Base-by-base conservation (phyloP, 306 rosid species). In the Cyclanthera cordifolia region DNA sequence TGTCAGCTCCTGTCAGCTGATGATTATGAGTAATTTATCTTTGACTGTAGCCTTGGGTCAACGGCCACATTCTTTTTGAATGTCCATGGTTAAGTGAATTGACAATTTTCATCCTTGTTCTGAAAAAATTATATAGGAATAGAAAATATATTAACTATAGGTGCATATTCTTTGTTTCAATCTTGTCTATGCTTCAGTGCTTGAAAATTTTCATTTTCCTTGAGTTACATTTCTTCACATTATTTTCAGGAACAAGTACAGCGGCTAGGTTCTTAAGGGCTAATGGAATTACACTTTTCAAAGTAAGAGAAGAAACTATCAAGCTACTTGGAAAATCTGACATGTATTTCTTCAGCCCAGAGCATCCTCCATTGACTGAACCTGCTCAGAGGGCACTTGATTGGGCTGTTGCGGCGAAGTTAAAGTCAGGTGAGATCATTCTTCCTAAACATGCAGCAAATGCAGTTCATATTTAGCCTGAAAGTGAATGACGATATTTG, bases 191-290 rank as follows among this genome's bases (percentile, higher is more conserved):
- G 54, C 53, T 1, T 45, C 37, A 64, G 0, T 43, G 53, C 70
- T 64, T 21, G 20, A 6, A 21, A 43, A 43, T 19, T 11, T 63
- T 65, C 47, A 24, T 43, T 65, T 65, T 65, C 45, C 39, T 12
- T 66, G 43, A 37, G 1, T 0, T 46, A 24, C 25, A 28, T 52
- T 23, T 24, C 16, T 72, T 32, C 19, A 32, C 12, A 12, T 57
- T 59, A 37, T 13, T 71, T 77, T 43, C 79, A 93, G 99, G 99
- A 87, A 90, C 99, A 32, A 93, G 95, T 79, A 72, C 72, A 75
- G 87, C 96, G 69, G 88, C 99, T 45, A 90, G 82, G 78, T 89
- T 84, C 74, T 80, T 93, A 39, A 88, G 99, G 74, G 96, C 90
- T 41, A 89, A 87, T 52, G 99, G 95, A 80, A 80, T 93, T 46